Evolutionary conservation across 106 monocot genomes (phyloP).

Genomic region (Dendrobium officinale): DNA sequence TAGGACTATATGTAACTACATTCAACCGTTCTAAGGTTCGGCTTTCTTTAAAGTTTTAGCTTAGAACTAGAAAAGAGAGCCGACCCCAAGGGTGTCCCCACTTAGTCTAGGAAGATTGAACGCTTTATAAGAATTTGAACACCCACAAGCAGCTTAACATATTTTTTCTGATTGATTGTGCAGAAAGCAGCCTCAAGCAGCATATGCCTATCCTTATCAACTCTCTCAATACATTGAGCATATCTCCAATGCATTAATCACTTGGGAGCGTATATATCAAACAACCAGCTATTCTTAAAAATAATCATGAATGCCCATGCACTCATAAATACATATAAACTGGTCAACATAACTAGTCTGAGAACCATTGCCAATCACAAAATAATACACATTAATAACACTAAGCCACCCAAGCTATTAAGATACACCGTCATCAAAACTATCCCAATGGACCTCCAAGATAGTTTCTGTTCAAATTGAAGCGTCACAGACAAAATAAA

Average conservation of each 20-base stretch:
- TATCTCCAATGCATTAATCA: neutral
- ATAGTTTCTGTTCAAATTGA: neutral
- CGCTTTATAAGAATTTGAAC: neutral
- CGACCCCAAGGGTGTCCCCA: too few relatives aligned
- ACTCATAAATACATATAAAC: neutral
- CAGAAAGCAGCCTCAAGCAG: neutral
- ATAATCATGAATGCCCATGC: neutral
- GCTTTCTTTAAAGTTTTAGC: too few relatives aligned
- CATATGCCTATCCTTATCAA: neutral
- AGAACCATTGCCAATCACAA: neutral
- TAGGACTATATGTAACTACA: too few relatives aligned
- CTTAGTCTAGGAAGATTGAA: neutral
- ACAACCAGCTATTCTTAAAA: neutral
- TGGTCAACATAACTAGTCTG: neutral
- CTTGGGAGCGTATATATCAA: neutral
- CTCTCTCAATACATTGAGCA: neutral
- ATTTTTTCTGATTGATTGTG: neutral
- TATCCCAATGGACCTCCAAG: neutral
- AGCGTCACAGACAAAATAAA: neutral
- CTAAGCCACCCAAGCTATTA: neutral
- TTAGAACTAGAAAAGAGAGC: too few relatives aligned
- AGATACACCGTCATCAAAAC: neutral
- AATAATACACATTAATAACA: neutral
- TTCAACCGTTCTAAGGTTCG: too few relatives aligned
- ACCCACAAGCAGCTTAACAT: neutral